phyloP scores from a whole-genome alignment of 805 yeast species.

The Pichia scutulata region DNA sequence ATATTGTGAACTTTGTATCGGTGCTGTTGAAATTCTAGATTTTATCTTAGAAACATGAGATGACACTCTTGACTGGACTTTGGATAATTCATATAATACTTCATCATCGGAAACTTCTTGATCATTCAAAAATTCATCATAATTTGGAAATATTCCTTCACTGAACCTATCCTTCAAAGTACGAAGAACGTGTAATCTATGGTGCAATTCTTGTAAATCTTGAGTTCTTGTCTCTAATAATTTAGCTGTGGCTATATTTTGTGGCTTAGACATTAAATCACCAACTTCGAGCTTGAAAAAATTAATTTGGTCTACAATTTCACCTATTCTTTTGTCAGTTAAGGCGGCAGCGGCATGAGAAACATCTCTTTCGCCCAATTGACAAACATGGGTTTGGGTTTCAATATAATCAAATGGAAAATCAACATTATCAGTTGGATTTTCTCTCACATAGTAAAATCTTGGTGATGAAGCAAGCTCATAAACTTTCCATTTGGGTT shows the following conservation, averaged over 20 bases:
- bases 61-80: slow-evolving; percentile 13
- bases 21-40: slow-evolving; percentile 15
- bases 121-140: slow-evolving; percentile 20
- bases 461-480: slow-evolving; percentile 52
- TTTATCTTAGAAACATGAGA: slow-evolving; percentile 14
- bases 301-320: slow-evolving; percentile 33
- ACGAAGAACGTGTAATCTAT: slow-evolving; percentile 20
- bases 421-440: slow-evolving; percentile 33
- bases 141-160: slow-evolving; percentile 22
- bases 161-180: slow-evolving; percentile 19
- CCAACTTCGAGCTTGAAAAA: slow-evolving; percentile 21
- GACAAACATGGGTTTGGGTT: slow-evolving; percentile 61
- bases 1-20: slow-evolving; percentile 28
- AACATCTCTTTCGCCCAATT: slow-evolving; percentile 46
- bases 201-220: slow-evolving; percentile 27
- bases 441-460: slow-evolving; percentile 53
- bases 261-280: slow-evolving; percentile 13
- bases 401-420: slow-evolving; percentile 50
- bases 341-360: slow-evolving; percentile 45
- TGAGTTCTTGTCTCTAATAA: slow-evolving; percentile 19
- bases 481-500: slow-evolving; percentile 37
- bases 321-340: slow-evolving; percentile 32
- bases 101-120: slow-evolving; percentile 19
- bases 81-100: slow-evolving; percentile 11
- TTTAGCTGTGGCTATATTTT: slow-evolving; percentile 4